phyloP scores from a whole-genome alignment of 768 basidiomycete species.

The Rhodotorula kratochvilovae region DNA sequence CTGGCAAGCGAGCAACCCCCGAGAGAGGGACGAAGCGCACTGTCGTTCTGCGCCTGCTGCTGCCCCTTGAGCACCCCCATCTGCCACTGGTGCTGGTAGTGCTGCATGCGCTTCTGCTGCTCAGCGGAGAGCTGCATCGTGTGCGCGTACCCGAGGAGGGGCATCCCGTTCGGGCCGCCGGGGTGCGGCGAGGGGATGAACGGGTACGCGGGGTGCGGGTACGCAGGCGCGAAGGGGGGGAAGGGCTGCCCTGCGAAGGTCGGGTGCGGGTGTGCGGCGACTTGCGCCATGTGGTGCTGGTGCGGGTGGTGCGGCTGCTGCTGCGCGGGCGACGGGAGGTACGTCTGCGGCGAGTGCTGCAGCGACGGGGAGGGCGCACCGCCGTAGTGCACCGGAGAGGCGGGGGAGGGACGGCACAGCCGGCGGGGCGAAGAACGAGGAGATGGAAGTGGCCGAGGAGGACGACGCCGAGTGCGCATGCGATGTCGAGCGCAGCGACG shows the following conservation, averaged over 20 bases:
- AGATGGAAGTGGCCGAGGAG: neutral
- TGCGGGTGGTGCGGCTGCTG: neutral
- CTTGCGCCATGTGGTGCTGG: neutral
- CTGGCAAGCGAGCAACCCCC: neutral
- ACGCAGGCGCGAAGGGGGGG: conserved; percentile 6
- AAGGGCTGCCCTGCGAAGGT: conserved; percentile 17
- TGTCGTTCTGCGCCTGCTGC: conserved; percentile 6
- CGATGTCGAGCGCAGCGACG: neutral
- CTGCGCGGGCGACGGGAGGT: neutral
- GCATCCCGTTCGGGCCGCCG: neutral
- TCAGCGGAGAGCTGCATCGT: neutral
- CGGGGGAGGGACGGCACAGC: neutral
- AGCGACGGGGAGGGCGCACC: neutral
- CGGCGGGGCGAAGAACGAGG: neutral
- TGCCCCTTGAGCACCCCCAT: conserved; percentile 26
- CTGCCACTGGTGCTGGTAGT: conserved; percentile 32
- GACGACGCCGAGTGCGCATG: conserved; percentile 6
- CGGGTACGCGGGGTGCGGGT: conserved; percentile 28
- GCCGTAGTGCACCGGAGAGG: conserved; percentile 3
- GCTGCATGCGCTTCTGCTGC: conserved; percentile 24
- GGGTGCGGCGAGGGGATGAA: conserved; percentile 39
- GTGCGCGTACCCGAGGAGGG: neutral
- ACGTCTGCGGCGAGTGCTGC: neutral
- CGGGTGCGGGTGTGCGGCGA: conserved; percentile 16
- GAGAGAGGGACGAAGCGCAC: neutral